A percentile compares a stretch with the other conserved stretches of the same genome.
Evolutionary conservation across 75 land plant species (phyloP).

Genomic region (Cupressus sempervirens): DNA sequence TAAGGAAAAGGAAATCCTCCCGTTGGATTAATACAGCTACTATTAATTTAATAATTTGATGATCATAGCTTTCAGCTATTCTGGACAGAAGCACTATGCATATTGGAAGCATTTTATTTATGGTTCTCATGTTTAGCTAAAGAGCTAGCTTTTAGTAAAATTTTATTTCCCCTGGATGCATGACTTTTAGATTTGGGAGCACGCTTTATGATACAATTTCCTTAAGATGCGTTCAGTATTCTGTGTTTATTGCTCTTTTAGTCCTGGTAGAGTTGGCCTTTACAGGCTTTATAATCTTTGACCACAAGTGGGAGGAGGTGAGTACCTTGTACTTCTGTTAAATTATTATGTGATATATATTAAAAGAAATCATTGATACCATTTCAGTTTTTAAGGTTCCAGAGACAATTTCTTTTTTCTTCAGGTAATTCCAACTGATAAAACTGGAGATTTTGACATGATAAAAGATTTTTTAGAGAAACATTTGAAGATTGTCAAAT

Average conservation of each 20-base stretch:
- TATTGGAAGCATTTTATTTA: neutral
- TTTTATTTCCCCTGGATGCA: neutral
- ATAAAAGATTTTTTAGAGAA: slow-evolving; percentile 70
- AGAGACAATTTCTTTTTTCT: neutral
- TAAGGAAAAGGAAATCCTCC: neutral
- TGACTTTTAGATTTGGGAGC: neutral
- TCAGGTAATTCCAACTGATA: slow-evolving; percentile 82
- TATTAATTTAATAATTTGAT: neutral
- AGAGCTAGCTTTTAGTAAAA: neutral
- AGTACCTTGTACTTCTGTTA: neutral
- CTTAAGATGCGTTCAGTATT: slow-evolving; percentile 52
- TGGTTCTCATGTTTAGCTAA: neutral
- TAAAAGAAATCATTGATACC: neutral
- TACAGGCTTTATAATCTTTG: slow-evolving; percentile 84
- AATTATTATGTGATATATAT: neutral
- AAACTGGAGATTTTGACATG: slow-evolving; percentile 79
- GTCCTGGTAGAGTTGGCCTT: slow-evolving; percentile 66
- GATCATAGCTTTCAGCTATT: neutral
- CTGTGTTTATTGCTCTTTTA: slow-evolving; percentile 59
- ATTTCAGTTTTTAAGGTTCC: neutral
- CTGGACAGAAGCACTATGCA: neutral
- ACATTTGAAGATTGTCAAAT: slow-evolving; percentile 66
- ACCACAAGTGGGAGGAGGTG: slow-evolving; percentile 79
- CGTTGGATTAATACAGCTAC: neutral
- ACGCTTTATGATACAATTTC: neutral